A percentile compares a stretch with the other conserved stretches of the same genome.
These are phyloP conservation scores for Gaeumannomyces tritici DNA, from an alignment of 2,329 filamentous ascomycete species.

Conservation along the genomic window DNA sequence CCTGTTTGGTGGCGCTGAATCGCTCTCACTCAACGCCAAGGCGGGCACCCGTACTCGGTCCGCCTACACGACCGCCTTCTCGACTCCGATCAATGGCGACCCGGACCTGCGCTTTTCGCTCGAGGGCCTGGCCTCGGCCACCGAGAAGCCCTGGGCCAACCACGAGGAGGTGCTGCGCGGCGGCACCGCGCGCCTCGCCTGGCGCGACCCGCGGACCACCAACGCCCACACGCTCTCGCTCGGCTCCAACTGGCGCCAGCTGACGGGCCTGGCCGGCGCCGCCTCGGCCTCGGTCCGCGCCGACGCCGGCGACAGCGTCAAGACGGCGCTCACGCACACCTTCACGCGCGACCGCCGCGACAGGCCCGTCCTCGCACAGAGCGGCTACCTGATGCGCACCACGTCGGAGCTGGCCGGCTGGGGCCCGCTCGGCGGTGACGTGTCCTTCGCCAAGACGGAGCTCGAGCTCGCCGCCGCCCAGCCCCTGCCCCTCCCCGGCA, in stretches of 20 bases:
- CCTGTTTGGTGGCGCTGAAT: constrained; percentile 88
- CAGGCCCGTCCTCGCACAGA: constrained; percentile 72
- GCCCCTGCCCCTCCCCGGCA: constrained; percentile 61
- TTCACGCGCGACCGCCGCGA: constrained; percentile 62
- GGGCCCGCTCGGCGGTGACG: constrained; percentile 76
- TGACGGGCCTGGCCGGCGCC: constrained; percentile 62
- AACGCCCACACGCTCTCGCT: constrained; percentile 73
- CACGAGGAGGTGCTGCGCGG: constrained; percentile 86
- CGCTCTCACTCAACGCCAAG: constrained; percentile 76
- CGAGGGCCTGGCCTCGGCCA: constrained; percentile 74
- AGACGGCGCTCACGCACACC: constrained; percentile 27
- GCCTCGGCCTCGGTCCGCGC: constrained; percentile 74
- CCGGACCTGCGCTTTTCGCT: constrained; percentile 71
- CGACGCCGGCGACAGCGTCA: constrained; percentile 72
- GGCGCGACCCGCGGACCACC: constrained; percentile 49
- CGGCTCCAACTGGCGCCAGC: constrained; percentile 74
- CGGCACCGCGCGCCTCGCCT: constrained; percentile 66
- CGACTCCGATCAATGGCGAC: constrained; percentile 74
- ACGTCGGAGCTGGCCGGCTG: constrained; percentile 78
- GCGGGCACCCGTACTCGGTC: constrained; percentile 84
- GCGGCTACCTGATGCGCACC: constrained; percentile 72
- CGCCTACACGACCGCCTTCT: constrained; percentile 79
- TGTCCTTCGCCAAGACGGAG: constrained; percentile 91
- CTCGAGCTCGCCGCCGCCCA: constrained; percentile 69
- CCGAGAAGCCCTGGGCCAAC: constrained; percentile 84